These are phyloP conservation scores for Gloeostereum incarnatum DNA, from an alignment of 768 basidiomycete genomes.

Conservation along the genomic window DNA sequence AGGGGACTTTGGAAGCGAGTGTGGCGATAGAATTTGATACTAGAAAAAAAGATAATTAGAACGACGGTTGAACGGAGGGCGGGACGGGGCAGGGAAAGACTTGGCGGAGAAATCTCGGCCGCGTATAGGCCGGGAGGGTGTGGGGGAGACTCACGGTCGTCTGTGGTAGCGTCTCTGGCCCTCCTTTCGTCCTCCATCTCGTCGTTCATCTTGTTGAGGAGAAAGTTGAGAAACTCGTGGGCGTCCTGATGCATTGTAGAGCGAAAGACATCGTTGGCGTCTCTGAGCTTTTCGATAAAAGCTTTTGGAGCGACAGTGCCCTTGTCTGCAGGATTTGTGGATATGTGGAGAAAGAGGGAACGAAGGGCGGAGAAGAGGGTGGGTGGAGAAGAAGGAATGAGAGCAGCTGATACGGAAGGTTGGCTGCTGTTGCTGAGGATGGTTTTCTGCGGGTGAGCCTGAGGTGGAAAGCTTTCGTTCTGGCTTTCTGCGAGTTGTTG, in stretches of 20 bases:
- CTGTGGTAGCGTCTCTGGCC: constrained; percentile 28
- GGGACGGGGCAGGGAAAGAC: no score
- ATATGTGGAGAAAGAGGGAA: constrained; percentile 82
- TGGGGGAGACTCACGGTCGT: constrained; percentile 59
- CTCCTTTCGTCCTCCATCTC: constrained; percentile 75
- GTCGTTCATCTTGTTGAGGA: constrained; percentile 89
- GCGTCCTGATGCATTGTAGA: constrained; percentile 96
- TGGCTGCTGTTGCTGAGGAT: constrained; percentile 15
- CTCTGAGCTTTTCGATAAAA: constrained; percentile 90
- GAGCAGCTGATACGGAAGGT: constrained; percentile 20
- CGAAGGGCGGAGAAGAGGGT: constrained; percentile 89
- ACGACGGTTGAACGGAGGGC: no score
- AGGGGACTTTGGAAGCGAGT: constrained; percentile 36
- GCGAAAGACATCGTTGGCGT: constrained; percentile 86
- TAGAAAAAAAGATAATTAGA: constrained; percentile 15
- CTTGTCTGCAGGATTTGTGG: constrained; percentile 64
- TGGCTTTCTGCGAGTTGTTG: constrained; percentile 44
- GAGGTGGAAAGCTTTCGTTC: constrained; percentile 38
- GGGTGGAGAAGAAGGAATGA: constrained; percentile 42
- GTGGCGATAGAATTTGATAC: constrained; percentile 56
- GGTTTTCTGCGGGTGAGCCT: constrained; percentile 14
- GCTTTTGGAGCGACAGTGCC: constrained; percentile 86
- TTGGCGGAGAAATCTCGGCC: no score
- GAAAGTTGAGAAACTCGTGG: constrained; percentile 94
- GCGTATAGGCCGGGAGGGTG: no score